Evolutionary conservation across 805 yeast genomes (phyloP), one percentile per base, ranked within the genome.

Genomic region (Torulaspora indica): DNA sequence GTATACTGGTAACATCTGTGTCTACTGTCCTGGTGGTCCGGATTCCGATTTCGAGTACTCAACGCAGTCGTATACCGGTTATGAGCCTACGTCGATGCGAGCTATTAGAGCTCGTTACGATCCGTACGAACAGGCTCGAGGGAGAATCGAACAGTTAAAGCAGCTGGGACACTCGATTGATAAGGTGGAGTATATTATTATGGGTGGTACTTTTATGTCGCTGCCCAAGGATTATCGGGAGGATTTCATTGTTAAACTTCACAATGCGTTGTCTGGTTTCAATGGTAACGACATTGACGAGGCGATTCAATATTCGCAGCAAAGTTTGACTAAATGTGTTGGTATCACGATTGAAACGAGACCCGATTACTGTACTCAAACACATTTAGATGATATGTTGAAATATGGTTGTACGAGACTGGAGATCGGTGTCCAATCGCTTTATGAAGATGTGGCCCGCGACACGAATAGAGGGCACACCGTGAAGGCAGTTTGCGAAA

Each of bases 161-260:
- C 96, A 85, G 65, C 73, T 93, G 48, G 98, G 98, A 10, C 98
- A 93, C 61, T 83, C 95, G 1, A 91, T 93, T 35, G 98, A 93
- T 63, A 93, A 93, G 61, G 98, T 93, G 10, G 98, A 93, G 66
- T 93, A 93, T 63, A 93, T 93, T 51, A 82, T 93, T 52, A 93
- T 93, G 98, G 98, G 98, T 43, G 98, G 98, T 52, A 93, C 98
- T 0, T 93, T 93, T 65, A 93, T 93, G 98, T 85, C 95, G 2
- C 73, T 93, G 48, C 95, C 96, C 13, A 76, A 79, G 40, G 91
- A 85, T 41, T 93, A 93, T 67, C 74, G 98, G 47, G 98, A 93
- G 63, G 77, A 73, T 44, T 93, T 93, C 58, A 90, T 93, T 48
- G 77, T 89, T 12, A 89, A 86, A 57, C 69, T 93, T 52, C 98